phyloP scores from a whole-genome alignment of 768 basidiomycete species.

The Leccinum obscurum region DNA sequence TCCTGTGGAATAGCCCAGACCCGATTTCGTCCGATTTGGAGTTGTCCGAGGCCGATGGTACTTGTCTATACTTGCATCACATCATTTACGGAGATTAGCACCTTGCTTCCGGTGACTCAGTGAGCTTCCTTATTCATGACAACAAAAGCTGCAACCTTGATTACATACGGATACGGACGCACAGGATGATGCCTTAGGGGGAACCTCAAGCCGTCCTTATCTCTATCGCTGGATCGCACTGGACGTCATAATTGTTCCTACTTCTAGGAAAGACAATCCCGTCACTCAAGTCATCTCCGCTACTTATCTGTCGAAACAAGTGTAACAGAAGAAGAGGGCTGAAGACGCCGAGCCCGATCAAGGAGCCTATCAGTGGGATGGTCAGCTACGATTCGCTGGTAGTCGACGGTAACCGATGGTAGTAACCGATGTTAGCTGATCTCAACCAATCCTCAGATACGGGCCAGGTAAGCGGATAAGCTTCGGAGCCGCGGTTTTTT shows the following conservation, averaged over 20 bases:
- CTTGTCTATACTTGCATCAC: no score
- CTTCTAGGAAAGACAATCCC: background rate
- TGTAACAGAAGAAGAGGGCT: background rate
- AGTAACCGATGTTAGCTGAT: no score
- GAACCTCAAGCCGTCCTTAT: background rate
- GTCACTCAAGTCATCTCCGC: background rate
- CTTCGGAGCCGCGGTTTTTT: background rate
- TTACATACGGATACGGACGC: background rate
- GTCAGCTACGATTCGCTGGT: no score
- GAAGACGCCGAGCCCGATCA: background rate
- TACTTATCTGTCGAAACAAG: background rate
- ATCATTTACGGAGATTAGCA: background rate
- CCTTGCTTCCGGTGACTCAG: background rate
- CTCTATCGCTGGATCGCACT: background rate
- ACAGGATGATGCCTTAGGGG: background rate
- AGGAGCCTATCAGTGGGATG: background rate
- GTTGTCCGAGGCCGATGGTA: background rate
- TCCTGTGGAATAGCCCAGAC: constrained; percentile 10
- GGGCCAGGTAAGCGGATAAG: constrained; percentile 1
- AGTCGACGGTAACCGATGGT: no score
- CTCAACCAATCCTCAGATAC: no score
- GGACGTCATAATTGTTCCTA: background rate
- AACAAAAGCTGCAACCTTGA: background rate
- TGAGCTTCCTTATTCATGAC: background rate
- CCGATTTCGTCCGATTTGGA: background rate